phyloP scores from a whole-genome alignment of 1,284 basidiomycete species.

The Clitocybe nebularis region DNA sequence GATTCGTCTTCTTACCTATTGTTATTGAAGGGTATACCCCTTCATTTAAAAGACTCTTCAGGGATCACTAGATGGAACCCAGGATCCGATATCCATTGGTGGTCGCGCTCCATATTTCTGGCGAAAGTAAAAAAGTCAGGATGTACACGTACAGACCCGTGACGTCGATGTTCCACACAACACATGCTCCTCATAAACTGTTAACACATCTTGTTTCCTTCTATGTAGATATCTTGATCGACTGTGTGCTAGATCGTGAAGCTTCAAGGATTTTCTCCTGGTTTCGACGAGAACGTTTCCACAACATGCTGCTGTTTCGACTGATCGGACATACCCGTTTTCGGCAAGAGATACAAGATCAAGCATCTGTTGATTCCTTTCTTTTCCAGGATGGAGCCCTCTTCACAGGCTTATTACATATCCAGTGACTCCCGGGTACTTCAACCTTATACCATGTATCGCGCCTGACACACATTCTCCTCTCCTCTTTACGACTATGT shows the following conservation, averaged over 20 bases:
- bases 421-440: constrained; percentile 33
- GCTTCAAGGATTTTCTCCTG: constrained; percentile 18
- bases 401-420: constrained; percentile 37
- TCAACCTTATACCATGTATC: constrained; percentile 40
- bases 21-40: constrained; percentile 5
- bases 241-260: constrained; percentile 3
- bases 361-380: constrained; percentile 34
- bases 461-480: constrained; percentile 26
- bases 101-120: too few relatives aligned
- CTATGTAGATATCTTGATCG: neutral
- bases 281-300: constrained; percentile 32
- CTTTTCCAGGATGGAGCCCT: constrained; percentile 30
- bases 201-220: constrained; percentile 1
- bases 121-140: too few relatives aligned
- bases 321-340: constrained; percentile 40
- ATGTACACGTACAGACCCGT: too few relatives aligned
- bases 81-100: too few relatives aligned
- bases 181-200: too few relatives aligned
- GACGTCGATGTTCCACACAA: too few relatives aligned
- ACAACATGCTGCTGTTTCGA: constrained; percentile 32
- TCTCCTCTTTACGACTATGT: constrained; percentile 37
- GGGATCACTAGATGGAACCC: too few relatives aligned
- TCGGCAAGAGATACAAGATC: constrained; percentile 34
- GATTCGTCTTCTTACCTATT: constrained; percentile 7
- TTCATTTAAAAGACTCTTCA: too few relatives aligned